Percentiles rank a stretch among this genome's conserved stretches.
Evolutionary conservation across 345 rosid genomes (phyloP).

Genomic region (Populus ilicifolia): DNA sequence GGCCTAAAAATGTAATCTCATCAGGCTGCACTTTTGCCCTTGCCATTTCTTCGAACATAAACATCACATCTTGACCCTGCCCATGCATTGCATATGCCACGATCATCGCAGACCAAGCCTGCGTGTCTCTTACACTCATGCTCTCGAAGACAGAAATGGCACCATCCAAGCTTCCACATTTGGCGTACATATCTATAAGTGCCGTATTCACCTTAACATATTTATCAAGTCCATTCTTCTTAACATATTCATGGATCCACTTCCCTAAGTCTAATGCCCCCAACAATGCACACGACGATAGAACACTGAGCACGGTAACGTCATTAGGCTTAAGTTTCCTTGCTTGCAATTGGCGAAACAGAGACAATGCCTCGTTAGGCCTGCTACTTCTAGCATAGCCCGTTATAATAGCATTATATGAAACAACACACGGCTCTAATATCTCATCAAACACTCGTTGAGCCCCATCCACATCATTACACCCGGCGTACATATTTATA

Average conservation of each 20-base stretch:
- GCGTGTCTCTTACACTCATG: constrained; percentile 33
- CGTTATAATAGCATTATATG: constrained; percentile 36
- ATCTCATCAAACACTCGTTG: constrained; percentile 16
- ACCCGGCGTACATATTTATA: constrained; percentile 20
- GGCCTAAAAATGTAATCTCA: constrained; percentile 33
- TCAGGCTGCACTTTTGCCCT: constrained; percentile 34
- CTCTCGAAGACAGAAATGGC: constrained; percentile 34
- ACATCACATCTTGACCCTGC: constrained; percentile 30
- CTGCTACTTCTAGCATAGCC: constrained; percentile 23
- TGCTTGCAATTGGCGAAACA: constrained; percentile 36
- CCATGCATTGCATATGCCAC: constrained; percentile 45
- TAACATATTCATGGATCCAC: constrained; percentile 30
- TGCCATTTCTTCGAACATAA: constrained; percentile 35
- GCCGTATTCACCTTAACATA: constrained; percentile 37
- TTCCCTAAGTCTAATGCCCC: constrained; percentile 35
- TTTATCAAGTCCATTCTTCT: constrained; percentile 22
- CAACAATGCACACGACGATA: constrained; percentile 37
- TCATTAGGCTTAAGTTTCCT: constrained; percentile 31
- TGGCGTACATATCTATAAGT: constrained; percentile 46
- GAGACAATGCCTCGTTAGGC: constrained; percentile 33
- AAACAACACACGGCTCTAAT: constrained; percentile 29
- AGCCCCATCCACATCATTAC: constrained; percentile 14
- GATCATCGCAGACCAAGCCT: constrained; percentile 45
- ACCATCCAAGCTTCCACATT: constrained; percentile 39
- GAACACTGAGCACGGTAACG: constrained; percentile 34